A percentile compares a stretch with the other conserved stretches of the same genome.
Evolutionary conservation across 371 early-diverging fungal species (phyloP).

Genomic region (Mortierella sp.): DNA sequence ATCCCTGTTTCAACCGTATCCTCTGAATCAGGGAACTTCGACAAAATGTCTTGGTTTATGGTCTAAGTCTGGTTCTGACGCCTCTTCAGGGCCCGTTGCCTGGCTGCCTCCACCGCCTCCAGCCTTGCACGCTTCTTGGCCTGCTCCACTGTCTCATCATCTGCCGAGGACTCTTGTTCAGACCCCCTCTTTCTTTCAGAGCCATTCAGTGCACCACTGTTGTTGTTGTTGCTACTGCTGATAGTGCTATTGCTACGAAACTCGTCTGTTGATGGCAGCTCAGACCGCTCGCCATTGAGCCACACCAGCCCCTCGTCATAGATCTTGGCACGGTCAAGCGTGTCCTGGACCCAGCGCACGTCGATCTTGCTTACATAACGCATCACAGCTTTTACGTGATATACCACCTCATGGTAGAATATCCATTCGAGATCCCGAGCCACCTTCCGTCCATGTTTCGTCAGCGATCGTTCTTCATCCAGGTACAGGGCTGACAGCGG

Average conservation of each 20-base stretch:
- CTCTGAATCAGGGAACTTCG: too few species aligned
- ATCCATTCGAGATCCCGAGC: constrained; percentile 80
- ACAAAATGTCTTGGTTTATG: too few species aligned
- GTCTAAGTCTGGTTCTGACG: constrained; percentile 34
- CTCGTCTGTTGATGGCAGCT: not conserved
- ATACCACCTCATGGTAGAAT: constrained; percentile 76
- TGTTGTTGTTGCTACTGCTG: not conserved
- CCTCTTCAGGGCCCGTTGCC: constrained; percentile 66
- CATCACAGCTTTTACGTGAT: constrained; percentile 75
- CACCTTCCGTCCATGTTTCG: constrained; percentile 50
- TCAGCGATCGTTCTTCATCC: constrained; percentile 59
- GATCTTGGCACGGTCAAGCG: constrained; percentile 42
- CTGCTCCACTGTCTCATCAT: constrained; percentile 27
- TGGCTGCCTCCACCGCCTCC: constrained; percentile 60
- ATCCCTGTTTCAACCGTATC: not conserved
- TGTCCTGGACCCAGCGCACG: constrained; percentile 47
- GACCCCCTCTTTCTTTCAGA: not conserved
- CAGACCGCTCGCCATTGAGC: constrained; percentile 41
- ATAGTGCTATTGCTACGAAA: not conserved
- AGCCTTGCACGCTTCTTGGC: constrained; percentile 52
- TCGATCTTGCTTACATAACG: constrained; percentile 72
- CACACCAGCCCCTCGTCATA: constrained; percentile 35
- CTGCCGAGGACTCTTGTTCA: not conserved
- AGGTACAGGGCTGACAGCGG: constrained; percentile 70
- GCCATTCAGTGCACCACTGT: not conserved